These are phyloP conservation scores for Herpetospermum pedunculosum DNA, from an alignment of 306 rosid species.

Conservation along the genomic window DNA sequence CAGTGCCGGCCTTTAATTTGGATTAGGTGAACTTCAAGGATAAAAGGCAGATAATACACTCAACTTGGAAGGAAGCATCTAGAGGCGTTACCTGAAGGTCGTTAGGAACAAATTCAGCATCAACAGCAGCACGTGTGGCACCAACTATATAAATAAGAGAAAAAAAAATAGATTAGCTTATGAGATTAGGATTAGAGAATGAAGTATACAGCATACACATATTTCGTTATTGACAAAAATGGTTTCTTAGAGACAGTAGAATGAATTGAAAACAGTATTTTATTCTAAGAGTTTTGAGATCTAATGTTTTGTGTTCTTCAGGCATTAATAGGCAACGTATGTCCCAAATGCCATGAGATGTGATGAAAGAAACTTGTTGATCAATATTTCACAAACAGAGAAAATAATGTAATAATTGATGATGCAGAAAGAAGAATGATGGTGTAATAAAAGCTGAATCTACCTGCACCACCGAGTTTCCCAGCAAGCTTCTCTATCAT, in stretches of 20 bases:
- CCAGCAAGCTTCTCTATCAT: conserved; percentile 80
- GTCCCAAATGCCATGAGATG: background rate
- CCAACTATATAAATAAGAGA: conserved; percentile 49
- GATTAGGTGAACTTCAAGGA: background rate
- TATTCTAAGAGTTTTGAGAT: background rate
- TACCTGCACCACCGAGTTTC: conserved; percentile 93
- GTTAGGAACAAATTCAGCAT: conserved; percentile 88
- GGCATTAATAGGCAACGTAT: background rate
- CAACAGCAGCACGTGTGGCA: conserved; percentile 97
- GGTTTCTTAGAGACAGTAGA: background rate
- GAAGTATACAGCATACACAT: background rate
- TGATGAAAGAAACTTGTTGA: background rate
- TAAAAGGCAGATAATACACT: background rate
- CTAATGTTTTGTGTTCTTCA: background rate
- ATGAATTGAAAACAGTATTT: background rate
- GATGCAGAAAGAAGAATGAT: background rate
- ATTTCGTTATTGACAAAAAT: background rate
- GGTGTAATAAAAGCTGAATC: too few species aligned
- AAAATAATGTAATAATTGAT: background rate
- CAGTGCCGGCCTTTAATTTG: background rate
- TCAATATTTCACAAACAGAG: background rate
- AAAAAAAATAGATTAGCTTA: conserved; percentile 7
- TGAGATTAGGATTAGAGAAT: background rate
- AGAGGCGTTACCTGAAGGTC: conserved; percentile 65
- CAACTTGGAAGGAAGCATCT: background rate